Evolutionary conservation across 305 asterid species (phyloP).

Genomic region (Andrographis paniculata): DNA sequence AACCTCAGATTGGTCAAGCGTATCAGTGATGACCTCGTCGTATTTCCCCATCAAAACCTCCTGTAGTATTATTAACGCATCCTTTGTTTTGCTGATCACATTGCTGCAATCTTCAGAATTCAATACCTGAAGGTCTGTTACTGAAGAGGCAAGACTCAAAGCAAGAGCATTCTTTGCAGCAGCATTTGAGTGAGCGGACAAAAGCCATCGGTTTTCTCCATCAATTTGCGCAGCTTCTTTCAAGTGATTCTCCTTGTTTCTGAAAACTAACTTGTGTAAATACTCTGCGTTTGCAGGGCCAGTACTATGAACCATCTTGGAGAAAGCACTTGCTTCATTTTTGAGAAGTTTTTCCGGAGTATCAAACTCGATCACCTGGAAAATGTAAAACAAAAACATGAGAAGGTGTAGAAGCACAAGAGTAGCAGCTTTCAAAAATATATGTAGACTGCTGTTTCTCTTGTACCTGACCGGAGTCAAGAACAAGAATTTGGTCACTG

Average conservation of each 20-base stretch:
- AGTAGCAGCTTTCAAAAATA: neutral
- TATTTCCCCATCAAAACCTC: conserved; percentile 55
- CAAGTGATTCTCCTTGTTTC: conserved; percentile 21
- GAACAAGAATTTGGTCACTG: conserved; percentile 74
- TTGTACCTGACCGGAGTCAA: conserved; percentile 70
- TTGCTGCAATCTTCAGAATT: conserved; percentile 26
- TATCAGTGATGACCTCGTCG: conserved; percentile 40
- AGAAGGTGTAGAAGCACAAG: neutral
- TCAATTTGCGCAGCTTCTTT: conserved; percentile 19
- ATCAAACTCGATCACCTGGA: conserved; percentile 64
- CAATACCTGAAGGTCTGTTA: conserved; percentile 36
- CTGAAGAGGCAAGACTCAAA: conserved; percentile 36
- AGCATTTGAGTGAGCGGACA: conserved; percentile 52
- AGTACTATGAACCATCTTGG: conserved; percentile 69
- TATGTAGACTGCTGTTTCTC: neutral
- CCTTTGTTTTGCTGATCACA: conserved; percentile 42
- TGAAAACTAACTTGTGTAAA: conserved; percentile 44
- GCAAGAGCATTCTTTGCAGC: conserved; percentile 50
- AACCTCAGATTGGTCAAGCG: conserved; percentile 41
- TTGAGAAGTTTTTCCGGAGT: conserved; percentile 59
- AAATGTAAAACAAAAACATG: neutral
- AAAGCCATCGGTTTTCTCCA: conserved; percentile 29
- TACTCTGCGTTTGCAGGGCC: conserved; percentile 80
- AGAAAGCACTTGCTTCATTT: conserved; percentile 51
- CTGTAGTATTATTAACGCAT: conserved; percentile 52